phyloP scores from a whole-genome alignment of 345 rosid genomes.

The Carallia brachiata region DNA sequence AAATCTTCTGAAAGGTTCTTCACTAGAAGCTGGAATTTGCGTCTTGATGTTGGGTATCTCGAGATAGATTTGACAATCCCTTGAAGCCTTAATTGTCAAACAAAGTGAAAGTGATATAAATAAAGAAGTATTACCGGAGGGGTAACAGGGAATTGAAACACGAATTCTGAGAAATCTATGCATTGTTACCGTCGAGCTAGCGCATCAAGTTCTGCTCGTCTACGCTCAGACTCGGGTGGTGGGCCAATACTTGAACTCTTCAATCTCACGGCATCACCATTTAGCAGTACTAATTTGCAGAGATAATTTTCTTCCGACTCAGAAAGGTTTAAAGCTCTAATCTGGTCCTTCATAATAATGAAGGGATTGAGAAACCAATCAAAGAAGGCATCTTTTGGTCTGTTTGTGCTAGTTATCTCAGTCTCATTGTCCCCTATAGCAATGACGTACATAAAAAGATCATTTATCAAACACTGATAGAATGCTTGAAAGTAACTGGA shows the following conservation, averaged over 20 bases:
- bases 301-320: conserved; percentile 77
- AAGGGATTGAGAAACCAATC: conserved; percentile 95
- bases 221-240: conserved; percentile 66
- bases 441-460: conserved; percentile 10
- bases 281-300: conserved; percentile 61
- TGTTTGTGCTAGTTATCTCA: conserved; percentile 68
- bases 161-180: neutral
- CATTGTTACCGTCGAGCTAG: conserved; percentile 79
- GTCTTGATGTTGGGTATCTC: conserved; percentile 77
- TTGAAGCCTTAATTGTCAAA: conserved; percentile 44
- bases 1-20: conserved; percentile 57
- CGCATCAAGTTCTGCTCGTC: conserved; percentile 81
- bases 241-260: conserved; percentile 45
- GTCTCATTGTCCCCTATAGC: conserved; percentile 50
- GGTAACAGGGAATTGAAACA: neutral
- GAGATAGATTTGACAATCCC: conserved; percentile 80
- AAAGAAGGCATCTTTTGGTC: conserved; percentile 77
- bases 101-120: neutral
- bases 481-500: neutral
- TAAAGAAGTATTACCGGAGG: neutral
- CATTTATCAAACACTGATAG: neutral
- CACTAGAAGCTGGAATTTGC: conserved; percentile 56
- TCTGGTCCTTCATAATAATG: conserved; percentile 83
- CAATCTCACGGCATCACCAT: conserved; percentile 59
- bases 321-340: conserved; percentile 65